Evolutionary conservation across 2,329 filamentous ascomycete species (phyloP).

Genomic region (Arthroderma uncinatum): DNA sequence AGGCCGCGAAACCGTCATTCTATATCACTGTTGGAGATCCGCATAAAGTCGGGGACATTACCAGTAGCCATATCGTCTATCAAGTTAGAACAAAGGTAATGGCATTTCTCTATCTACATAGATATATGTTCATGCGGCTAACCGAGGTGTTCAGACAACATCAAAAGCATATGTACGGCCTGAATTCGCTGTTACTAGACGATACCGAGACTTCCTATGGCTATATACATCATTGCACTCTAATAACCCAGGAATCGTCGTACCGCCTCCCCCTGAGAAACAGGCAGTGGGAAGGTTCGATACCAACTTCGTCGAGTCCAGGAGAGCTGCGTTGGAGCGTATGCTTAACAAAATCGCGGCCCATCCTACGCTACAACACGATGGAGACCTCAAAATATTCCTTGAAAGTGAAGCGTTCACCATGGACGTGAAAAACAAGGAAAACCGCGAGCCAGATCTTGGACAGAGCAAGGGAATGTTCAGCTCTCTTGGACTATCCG

Average conservation of each 20-base stretch:
- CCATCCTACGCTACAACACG: slow-evolving; percentile 83
- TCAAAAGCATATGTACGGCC: slow-evolving; percentile 90
- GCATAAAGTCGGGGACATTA: slow-evolving; percentile 93
- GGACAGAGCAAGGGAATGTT: slow-evolving; percentile 90
- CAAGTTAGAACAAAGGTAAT: slow-evolving; percentile 81
- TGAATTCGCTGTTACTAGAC: slow-evolving; percentile 84
- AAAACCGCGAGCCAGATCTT: slow-evolving; percentile 74
- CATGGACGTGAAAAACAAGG: slow-evolving; percentile 94
- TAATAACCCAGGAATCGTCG: slow-evolving; percentile 89
- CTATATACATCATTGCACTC: slow-evolving; percentile 88
- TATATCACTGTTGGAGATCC: slow-evolving; percentile 88
- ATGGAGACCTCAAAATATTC: slow-evolving; percentile 89
- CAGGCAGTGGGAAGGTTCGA: slow-evolving; percentile 95
- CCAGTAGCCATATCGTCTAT: slow-evolving; percentile 95
- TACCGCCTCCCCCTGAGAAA: slow-evolving; percentile 93
- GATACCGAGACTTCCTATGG: slow-evolving; percentile 96
- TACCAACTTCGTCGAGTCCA: slow-evolving; percentile 87
- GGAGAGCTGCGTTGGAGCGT: slow-evolving; percentile 81
- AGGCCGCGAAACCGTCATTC: slow-evolving; percentile 85
- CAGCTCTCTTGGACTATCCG: slow-evolving; percentile 67
- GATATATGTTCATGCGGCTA: background rate
- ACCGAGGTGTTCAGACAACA: slow-evolving; percentile 53
- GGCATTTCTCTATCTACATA: background rate
- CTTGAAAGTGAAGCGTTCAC: slow-evolving; percentile 94
- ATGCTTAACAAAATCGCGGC: slow-evolving; percentile 95